Base-by-base conservation (phyloP, 2,329 filamentous ascomycete species). In the Annulohypoxylon truncatum region DNA sequence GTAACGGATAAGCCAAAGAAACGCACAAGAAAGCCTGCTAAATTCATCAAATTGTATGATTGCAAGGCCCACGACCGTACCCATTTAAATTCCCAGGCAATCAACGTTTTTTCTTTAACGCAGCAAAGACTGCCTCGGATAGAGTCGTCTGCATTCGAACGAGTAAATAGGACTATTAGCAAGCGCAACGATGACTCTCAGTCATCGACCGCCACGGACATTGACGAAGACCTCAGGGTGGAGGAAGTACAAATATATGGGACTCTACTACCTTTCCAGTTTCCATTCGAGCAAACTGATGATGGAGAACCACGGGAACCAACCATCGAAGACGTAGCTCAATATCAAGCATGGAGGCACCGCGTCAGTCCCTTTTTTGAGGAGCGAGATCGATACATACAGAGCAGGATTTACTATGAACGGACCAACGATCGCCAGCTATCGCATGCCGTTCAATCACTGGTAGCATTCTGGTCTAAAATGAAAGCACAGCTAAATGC, bases 311-410 rank as follows among this genome's bases (percentile, higher is more conserved):
- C 38, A 31, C 26, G 47, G 8, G 28, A 15, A 9, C 51, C 55
- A 9, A 62, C 61, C 2, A 8, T 33, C 18, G 57, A 68, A 28
- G 68, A 70, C 10, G 40, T 18, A 12, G 18, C 13, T n/a, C 24
- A 33, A 38, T 70, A 70, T 31, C 63, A 56, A 7, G 10, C 22
- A 4, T 68, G 68, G 68, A 64, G 66, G 35, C 28, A 7, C 1
- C 13, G 13, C 3, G 28, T 10, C 4, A 53, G n/a, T 26, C 12
- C n/a, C 1, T 70, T 65, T 26, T 69, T 70, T 18, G 13, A 55
- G 2, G 66, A 70, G 7, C 62, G 68, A 5, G 66, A 70, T 28
- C 20, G 53, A 2, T 70, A 70, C 26, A 61, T 70, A 40, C 66
- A 68, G 24, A 56, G 28, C 7, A 56, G 68, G n/a, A 24, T 68